phyloP scores from a whole-genome alignment of 306 rosid species.

The Carpinus viminea region DNA sequence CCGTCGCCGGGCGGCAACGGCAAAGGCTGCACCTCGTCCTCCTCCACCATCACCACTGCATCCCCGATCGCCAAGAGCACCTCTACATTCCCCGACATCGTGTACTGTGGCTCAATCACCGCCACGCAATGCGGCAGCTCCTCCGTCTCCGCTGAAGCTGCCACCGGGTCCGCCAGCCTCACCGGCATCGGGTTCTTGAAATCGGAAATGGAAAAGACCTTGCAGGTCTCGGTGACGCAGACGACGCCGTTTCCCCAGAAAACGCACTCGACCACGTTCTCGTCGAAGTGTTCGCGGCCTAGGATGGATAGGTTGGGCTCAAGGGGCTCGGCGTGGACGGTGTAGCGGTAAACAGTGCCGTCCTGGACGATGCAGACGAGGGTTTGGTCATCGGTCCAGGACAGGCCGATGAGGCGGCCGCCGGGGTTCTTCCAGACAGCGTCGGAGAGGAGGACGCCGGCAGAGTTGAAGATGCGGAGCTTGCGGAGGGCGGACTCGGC shows the following conservation, averaged over 20 bases:
- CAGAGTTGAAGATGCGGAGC: conserved; percentile 81
- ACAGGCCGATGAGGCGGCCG: conserved; percentile 70
- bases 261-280: conserved; percentile 80
- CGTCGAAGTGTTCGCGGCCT: conserved; percentile 79
- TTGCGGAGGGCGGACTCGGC: conserved; percentile 94
- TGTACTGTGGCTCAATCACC: conserved; percentile 92
- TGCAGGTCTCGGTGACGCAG: conserved; percentile 70
- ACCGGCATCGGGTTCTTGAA: conserved; percentile 57
- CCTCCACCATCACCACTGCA: conserved; percentile 81
- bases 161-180: conserved; percentile 78
- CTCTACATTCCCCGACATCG: conserved; percentile 90
- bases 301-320: conserved; percentile 69
- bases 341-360: conserved; percentile 84
- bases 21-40: conserved; percentile 85
- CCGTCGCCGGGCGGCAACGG: conserved; percentile 62
- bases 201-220: conserved; percentile 69
- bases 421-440: conserved; percentile 87
- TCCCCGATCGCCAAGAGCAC: conserved; percentile 76
- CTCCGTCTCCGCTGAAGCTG: conserved; percentile 44
- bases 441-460: conserved; percentile 71
- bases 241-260: conserved; percentile 91
- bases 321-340: conserved; percentile 58
- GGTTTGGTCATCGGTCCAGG: conserved; percentile 89
- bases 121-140: conserved; percentile 88
- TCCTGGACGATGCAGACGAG: conserved; percentile 86